Percentiles rank a stretch among this genome's conserved stretches.
Conservation (phyloP, 345 rosid genomes). For the Citrus australasica region DNA sequence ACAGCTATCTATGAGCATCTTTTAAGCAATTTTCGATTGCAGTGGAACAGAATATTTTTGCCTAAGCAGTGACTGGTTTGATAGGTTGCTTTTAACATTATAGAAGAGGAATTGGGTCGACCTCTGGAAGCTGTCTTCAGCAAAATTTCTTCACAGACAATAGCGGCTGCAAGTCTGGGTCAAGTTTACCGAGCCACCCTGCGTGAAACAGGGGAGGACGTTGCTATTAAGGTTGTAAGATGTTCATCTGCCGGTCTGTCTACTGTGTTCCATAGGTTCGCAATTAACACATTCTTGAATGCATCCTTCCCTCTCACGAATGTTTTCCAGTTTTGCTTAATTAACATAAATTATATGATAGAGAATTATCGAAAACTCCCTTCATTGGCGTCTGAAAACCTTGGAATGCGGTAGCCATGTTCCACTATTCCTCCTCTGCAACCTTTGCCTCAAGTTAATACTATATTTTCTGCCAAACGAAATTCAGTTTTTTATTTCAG, state of each 20-base stretch:
- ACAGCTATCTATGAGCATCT: background rate
- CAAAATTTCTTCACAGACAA: constrained; percentile 77
- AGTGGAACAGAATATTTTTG: constrained; percentile 1
- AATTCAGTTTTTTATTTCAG: background rate
- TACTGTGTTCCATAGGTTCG: too few species aligned
- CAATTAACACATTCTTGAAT: background rate
- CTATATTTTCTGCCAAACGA: background rate
- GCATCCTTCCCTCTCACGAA: background rate
- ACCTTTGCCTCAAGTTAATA: background rate
- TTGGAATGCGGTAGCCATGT: background rate
- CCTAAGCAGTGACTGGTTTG: constrained; percentile 22
- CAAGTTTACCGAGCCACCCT: constrained; percentile 98
- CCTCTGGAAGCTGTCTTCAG: constrained; percentile 87
- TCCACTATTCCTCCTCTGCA: background rate
- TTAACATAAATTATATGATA: background rate
- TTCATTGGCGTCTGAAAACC: background rate
- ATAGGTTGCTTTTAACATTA: constrained; percentile 86
- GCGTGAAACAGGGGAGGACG: constrained; percentile 83
- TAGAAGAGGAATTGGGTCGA: constrained; percentile 88
- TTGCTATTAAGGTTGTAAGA: constrained; percentile 84
- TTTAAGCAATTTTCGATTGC: background rate
- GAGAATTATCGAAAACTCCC: background rate
- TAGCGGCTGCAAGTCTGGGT: constrained; percentile 98
- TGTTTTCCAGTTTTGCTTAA: background rate
- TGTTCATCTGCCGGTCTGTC: constrained; percentile 4